A percentile compares a stretch with the other conserved stretches of the same genome.
These are phyloP conservation scores for Lactarius pseudohatsudake DNA, from an alignment of 768 basidiomycete species.

Conservation along the genomic window DNA sequence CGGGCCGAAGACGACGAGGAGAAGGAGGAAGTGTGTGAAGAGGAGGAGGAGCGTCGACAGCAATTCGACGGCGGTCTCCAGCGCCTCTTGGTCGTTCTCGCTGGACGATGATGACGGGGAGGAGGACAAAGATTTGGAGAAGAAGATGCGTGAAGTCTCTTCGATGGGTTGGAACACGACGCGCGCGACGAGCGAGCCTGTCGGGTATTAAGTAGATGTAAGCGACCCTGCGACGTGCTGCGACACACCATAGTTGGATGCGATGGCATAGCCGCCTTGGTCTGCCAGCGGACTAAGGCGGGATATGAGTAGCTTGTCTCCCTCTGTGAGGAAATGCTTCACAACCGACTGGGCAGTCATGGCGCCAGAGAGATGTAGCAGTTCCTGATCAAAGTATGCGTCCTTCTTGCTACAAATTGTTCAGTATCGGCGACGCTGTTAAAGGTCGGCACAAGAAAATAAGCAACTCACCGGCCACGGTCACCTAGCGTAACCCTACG, in stretches of 20 bases:
- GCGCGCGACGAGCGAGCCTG: slow-evolving; percentile 90
- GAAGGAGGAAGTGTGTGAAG: slow-evolving; percentile 65
- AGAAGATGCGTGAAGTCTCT: slow-evolving; percentile 86
- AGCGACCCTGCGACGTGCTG: not conserved
- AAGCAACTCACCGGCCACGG: slow-evolving; percentile 34
- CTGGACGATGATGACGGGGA: not conserved
- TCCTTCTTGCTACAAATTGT: slow-evolving; percentile 28
- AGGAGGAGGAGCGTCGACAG: slow-evolving; percentile 54
- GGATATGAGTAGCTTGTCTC: slow-evolving; percentile 88
- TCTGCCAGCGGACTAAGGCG: slow-evolving; percentile 79
- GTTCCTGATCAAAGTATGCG: slow-evolving; percentile 45
- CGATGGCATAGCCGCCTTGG: slow-evolving; percentile 94
- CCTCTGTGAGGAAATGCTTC: slow-evolving; percentile 95
- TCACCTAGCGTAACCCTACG: slow-evolving; percentile 29
- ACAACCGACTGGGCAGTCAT: slow-evolving; percentile 88
- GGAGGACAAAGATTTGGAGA: slow-evolving; percentile 59
- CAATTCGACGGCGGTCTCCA: slow-evolving; percentile 46
- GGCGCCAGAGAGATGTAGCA: slow-evolving; percentile 66
- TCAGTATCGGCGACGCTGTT: slow-evolving; percentile 36
- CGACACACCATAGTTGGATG: slow-evolving; percentile 88
- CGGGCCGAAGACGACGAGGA: slow-evolving; percentile 74
- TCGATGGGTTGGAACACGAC: slow-evolving; percentile 95
- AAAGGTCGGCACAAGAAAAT: not conserved
- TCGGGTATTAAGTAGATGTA: not conserved
- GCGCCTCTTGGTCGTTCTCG: slow-evolving; percentile 13